Percentiles rank a stretch among this genome's conserved stretches.
Evolutionary conservation across 2,329 filamentous ascomycete species (phyloP).

Genomic region (Fusarium nodosum): DNA sequence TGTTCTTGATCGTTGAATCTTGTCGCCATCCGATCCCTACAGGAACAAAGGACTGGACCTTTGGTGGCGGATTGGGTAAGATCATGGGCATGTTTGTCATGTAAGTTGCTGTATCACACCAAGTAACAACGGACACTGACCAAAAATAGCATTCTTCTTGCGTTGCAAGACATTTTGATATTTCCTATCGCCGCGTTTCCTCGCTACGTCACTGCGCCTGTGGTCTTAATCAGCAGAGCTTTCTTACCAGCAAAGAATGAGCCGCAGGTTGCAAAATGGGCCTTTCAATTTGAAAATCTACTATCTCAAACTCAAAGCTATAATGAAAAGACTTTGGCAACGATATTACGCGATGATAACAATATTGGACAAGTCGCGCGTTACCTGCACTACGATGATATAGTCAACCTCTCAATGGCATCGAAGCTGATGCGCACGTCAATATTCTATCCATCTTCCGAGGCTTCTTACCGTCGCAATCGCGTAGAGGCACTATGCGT

Average conservation of each 20-base stretch:
- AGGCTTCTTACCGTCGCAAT: background rate
- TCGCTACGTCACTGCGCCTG: constrained; percentile 10
- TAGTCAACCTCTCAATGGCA: constrained; percentile 16
- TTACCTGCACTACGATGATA: constrained; percentile 22
- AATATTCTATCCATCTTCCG: background rate
- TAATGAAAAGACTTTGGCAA: fast-evolving
- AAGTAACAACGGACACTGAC: background rate
- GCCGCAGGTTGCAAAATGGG: background rate
- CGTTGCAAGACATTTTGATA: background rate
- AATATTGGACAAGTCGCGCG: constrained; percentile 2
- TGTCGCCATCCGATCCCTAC: constrained; percentile 22
- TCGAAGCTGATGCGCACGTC: constrained; percentile 18
- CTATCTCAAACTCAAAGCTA: background rate
- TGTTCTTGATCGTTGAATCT: constrained; percentile 17
- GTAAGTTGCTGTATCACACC: background rate
- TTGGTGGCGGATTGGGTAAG: constrained; percentile 16
- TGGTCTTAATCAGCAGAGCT: background rate
- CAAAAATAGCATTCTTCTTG: background rate
- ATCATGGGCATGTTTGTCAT: constrained; percentile 28
- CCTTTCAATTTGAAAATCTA: background rate
- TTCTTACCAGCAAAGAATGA: background rate
- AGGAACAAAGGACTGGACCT: constrained; percentile 2
- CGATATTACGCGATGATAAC: background rate
- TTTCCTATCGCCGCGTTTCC: constrained; percentile 10
- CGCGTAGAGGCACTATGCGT: constrained; percentile 15